Base-by-base conservation (phyloP, 1,284 basidiomycete species). In the Leccinum fallax region DNA sequence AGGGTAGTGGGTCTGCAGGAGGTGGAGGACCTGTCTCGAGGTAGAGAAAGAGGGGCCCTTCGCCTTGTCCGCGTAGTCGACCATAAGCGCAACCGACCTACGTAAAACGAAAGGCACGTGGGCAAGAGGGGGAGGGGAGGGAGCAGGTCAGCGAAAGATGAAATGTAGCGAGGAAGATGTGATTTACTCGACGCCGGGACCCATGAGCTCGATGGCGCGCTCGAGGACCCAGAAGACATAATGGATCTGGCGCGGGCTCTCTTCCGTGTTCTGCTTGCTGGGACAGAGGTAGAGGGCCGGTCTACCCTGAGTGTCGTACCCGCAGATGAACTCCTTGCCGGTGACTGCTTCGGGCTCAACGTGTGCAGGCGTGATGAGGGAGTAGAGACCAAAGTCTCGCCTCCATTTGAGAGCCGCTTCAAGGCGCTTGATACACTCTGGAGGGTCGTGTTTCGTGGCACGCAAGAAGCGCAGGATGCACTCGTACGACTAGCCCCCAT, bases 1-100 rank as follows among this genome's bases (percentile, higher is more conserved):
- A 1, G 94, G 93, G 72, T 97, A 95, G 74, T 97, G 94, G 63
- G 89, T 85, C 73, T 96, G 94, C 30, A 96, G 80, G 67, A 95
- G 93, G 74, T 84, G 81, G 51, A 94, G 81, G 19, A 93, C 83
- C 56, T 84, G 79, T 30, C 88, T 81, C 2, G 90, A 79, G 2
- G 84, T 87, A n/a, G 79, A 69, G 34, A 95, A 73, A 2, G 90
- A 87, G 0, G 94, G 91, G 54, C 85, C 88, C 70, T 93, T 94
- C 13, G 85, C 87, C 72, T 85, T 85, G 74, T 95, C 92, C 4
- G 87, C 92, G 64, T 91, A 93, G 76, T 95, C 87, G 67, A 95
- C 89, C 74, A 93, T 84, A n/a, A 95, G 81, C 30, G 85, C 83
- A 53, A 95, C 74, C 28, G 87, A 86, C 70, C 85, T 90, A 63